Evolutionary conservation across 805 yeast genomes (phyloP).

Genomic region (Suhomyces sp.): DNA sequence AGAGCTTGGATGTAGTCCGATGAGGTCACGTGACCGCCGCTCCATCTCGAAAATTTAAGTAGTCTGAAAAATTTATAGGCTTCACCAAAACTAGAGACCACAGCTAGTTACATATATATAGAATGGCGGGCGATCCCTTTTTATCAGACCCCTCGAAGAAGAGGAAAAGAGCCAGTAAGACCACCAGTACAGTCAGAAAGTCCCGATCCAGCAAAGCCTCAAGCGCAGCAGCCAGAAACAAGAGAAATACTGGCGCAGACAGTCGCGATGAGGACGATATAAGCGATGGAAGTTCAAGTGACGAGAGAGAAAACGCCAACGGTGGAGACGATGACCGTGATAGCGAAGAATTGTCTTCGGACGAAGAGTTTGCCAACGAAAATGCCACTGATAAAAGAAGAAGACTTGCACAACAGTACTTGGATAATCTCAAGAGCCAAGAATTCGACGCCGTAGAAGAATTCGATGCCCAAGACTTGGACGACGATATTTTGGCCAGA

Average conservation of each 20-base stretch:
- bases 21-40: constrained; percentile 1
- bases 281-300: constrained; percentile 17
- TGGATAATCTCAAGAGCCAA: constrained; percentile 65
- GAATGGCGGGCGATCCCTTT: constrained; percentile 59
- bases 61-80: constrained; percentile 7
- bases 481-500: constrained; percentile 76
- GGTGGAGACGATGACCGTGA: constrained; percentile 34
- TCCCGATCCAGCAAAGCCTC: constrained; percentile 9
- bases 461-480: constrained; percentile 89
- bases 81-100: background rate
- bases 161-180: constrained; percentile 38
- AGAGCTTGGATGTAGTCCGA: background rate
- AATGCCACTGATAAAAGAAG: constrained; percentile 91
- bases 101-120: background rate
- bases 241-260: constrained; percentile 11
- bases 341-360: constrained; percentile 49
- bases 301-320: constrained; percentile 18
- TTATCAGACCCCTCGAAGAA: constrained; percentile 58
- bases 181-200: constrained; percentile 18
- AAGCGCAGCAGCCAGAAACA: background rate
- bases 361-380: constrained; percentile 72
- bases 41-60: constrained; percentile 5
- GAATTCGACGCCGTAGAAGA: constrained; percentile 34
- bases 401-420: constrained; percentile 87
- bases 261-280: constrained; percentile 43